These are phyloP conservation scores for Fusarium liriodendri DNA, from an alignment of 2,329 filamentous ascomycete genomes.

Conservation along the genomic window DNA sequence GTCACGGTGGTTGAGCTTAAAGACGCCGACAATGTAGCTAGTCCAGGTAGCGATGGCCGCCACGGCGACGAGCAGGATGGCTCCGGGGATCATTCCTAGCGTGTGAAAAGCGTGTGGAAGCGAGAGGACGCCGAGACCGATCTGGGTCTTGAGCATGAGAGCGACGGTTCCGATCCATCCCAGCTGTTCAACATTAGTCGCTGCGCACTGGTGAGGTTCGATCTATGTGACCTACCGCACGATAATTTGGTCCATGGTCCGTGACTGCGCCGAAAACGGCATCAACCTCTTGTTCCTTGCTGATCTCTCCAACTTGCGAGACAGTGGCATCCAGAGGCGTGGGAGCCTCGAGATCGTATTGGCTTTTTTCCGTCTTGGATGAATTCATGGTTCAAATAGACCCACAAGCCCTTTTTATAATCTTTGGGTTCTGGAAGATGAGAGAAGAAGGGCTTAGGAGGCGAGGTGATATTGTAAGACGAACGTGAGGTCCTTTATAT, in stretches of 20 bases:
- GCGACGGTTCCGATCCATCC: constrained; percentile 57
- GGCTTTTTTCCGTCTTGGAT: background rate
- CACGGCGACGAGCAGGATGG: constrained; percentile 55
- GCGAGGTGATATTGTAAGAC: background rate
- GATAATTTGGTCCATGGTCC: constrained; percentile 46
- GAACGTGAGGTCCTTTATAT: background rate
- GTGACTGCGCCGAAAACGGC: constrained; percentile 47
- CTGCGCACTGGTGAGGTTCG: background rate
- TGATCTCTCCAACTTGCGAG: background rate
- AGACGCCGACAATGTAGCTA: constrained; percentile 59
- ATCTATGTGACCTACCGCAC: constrained; percentile 36
- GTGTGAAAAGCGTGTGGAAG: constrained; percentile 59
- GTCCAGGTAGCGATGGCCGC: constrained; percentile 61
- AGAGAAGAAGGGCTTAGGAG: background rate
- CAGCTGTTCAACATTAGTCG: constrained; percentile 42
- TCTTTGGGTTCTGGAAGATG: background rate
- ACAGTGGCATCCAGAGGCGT: background rate
- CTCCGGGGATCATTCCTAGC: constrained; percentile 59
- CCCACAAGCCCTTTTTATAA: background rate
- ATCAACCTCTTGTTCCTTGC: constrained; percentile 16
- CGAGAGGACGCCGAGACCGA: constrained; percentile 60
- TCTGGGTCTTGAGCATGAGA: constrained; percentile 62
- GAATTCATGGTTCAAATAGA: background rate
- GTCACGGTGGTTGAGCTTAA: constrained; percentile 62
- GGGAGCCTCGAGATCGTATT: background rate